These are phyloP conservation scores for Piloderma croceum DNA, from an alignment of 768 basidiomycete genomes.

Conservation along the genomic window DNA sequence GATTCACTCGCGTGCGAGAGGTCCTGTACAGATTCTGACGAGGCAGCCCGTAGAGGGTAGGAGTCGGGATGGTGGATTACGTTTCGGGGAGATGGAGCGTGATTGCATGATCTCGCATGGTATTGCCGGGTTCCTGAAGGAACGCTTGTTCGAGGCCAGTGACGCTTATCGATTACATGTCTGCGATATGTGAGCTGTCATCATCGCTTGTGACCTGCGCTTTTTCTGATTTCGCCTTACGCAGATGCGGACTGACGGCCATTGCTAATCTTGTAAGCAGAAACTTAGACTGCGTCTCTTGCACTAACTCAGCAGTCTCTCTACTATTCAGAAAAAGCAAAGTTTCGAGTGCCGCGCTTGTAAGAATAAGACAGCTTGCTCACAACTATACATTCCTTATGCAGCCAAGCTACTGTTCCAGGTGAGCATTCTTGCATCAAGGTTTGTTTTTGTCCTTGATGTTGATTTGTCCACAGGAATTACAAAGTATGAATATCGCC, in stretches of 20 bases:
- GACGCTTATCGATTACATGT: constrained; percentile 93
- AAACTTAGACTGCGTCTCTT: neutral
- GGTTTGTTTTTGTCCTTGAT: neutral
- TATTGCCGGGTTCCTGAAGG: constrained; percentile 96
- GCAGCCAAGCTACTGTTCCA: constrained; percentile 96
- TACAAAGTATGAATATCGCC: constrained; percentile 95
- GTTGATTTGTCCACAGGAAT: constrained; percentile 46
- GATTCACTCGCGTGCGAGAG: constrained; percentile 95
- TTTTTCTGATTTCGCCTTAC: constrained; percentile 10
- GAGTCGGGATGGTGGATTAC: constrained; percentile 95
- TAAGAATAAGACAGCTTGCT: constrained; percentile 93
- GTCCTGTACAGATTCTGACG: constrained; percentile 96
- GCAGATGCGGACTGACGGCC: constrained; percentile 89
- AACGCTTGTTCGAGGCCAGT: constrained; percentile 90
- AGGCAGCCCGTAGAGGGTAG: constrained; percentile 98
- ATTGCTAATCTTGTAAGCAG: constrained; percentile 88
- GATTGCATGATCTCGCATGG: constrained; percentile 99
- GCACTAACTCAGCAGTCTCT: constrained; percentile 6
- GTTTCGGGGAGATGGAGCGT: constrained; percentile 99
- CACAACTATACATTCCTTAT: constrained; percentile 90
- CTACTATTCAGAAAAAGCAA: constrained; percentile 79
- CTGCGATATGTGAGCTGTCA: constrained; percentile 79
- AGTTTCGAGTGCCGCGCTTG: constrained; percentile 96
- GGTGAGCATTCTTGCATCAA: constrained; percentile 31
- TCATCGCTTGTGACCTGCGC: neutral